Evolutionary conservation across 257 asterid genomes (phyloP).

Genomic region (Perilla frutescens): DNA sequence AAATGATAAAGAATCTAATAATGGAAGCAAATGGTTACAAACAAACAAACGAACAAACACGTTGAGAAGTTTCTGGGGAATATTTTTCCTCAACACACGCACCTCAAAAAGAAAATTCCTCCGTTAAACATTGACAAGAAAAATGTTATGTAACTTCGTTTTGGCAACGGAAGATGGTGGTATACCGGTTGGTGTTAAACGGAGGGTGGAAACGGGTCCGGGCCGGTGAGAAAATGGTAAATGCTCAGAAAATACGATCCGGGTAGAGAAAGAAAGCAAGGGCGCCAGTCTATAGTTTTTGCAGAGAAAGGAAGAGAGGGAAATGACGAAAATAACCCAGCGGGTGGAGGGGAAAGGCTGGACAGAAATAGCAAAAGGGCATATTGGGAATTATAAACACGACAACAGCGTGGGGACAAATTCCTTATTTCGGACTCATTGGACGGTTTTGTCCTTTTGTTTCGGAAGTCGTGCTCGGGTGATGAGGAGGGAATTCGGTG

Average conservation of each 20-base stretch:
- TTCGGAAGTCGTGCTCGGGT: background rate
- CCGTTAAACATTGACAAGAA: background rate
- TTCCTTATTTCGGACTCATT: conserved; percentile 16
- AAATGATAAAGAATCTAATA: background rate
- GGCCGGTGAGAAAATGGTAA: conserved; percentile 14
- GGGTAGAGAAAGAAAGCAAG: conserved; percentile 10
- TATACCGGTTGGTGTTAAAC: background rate
- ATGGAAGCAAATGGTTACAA: background rate
- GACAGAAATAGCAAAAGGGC: conserved; percentile 1
- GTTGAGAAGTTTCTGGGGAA: background rate
- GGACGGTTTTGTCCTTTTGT: conserved; percentile 29
- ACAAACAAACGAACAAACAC: background rate
- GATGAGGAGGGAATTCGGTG: background rate
- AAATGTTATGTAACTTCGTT: background rate
- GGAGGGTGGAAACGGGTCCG: conserved; percentile 3
- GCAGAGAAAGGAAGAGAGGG: background rate
- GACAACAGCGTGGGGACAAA: conserved; percentile 36
- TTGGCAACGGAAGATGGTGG: conserved; percentile 6
- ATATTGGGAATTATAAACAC: conserved; percentile 32
- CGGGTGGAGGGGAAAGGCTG: conserved; percentile 19
- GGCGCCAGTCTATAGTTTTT: background rate
- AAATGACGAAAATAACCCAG: conserved; percentile 35
- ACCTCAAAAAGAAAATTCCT: conserved; percentile 37
- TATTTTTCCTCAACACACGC: conserved; percentile 24
- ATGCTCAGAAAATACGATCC: conserved; percentile 2